phyloP scores from a whole-genome alignment of 73 alveolate species.

The Effrenium voratum region DNA sequence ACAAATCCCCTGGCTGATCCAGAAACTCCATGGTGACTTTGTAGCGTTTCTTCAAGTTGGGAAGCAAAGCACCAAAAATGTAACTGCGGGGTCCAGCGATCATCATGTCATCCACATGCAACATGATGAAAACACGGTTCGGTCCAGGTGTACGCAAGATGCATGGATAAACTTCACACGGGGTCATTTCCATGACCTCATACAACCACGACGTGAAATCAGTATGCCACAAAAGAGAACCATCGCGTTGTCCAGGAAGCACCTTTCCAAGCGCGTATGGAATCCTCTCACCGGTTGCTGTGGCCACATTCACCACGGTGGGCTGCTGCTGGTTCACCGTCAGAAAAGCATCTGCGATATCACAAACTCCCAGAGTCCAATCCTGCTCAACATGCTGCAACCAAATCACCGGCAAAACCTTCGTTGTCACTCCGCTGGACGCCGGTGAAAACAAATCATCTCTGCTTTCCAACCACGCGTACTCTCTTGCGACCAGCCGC shows the following conservation, averaged over 20 bases:
- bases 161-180: not conserved
- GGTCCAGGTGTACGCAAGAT: not conserved
- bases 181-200: no score
- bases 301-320: not conserved
- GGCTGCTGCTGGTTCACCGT: not conserved
- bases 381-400: no score
- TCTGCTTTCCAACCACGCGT: not conserved
- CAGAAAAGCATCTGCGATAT: conserved; percentile 1
- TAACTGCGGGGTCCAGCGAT: not conserved
- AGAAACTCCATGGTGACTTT: not conserved
- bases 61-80: not conserved
- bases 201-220: not conserved
- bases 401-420: not conserved
- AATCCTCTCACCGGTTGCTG: not conserved
- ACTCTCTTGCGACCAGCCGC: not conserved
- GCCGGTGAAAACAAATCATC: not conserved
- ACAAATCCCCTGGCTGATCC: not conserved
- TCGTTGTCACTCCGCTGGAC: not conserved
- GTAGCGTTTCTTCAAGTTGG: not conserved
- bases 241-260: conserved; percentile 25
- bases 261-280: not conserved
- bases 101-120: not conserved
- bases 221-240: not conserved
- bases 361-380: not conserved
- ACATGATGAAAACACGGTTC: not conserved